Conservation (phyloP, 306 rosid genomes). For the apple (Malus domestica) region DNA sequence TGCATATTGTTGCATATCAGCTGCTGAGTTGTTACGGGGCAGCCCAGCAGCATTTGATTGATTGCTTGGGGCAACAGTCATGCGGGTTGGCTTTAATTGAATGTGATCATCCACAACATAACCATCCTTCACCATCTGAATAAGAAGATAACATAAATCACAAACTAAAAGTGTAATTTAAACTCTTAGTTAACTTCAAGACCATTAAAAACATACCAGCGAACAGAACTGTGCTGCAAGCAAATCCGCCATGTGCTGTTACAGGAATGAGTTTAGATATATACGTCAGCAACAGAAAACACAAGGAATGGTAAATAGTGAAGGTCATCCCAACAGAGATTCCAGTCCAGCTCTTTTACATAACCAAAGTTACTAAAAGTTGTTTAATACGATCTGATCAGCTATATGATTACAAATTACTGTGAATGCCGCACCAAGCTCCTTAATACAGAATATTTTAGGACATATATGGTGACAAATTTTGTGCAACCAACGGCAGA, state of each 20-base stretch:
- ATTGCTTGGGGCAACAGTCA: conserved; percentile 37
- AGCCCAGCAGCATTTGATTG: conserved; percentile 42
- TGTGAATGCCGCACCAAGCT: not conserved
- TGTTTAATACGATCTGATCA: not conserved
- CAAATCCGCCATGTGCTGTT: conserved; percentile 83
- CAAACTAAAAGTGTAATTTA: not conserved
- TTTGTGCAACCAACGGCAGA: not conserved
- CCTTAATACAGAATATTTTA: not conserved
- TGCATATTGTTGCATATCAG: conserved; percentile 69
- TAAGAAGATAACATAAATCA: conserved; percentile 12
- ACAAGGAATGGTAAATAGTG: not conserved
- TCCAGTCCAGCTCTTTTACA: not conserved
- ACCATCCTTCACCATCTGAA: conserved; percentile 73
- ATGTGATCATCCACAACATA: conserved; percentile 46
- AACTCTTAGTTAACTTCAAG: not conserved
- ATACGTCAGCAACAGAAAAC: conserved; percentile 30
- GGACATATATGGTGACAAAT: not conserved
- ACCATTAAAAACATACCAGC: conserved; percentile 48
- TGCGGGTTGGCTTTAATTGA: conserved; percentile 45
- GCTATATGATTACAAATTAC: not conserved
- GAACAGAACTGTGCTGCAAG: conserved; percentile 60
- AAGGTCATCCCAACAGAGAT: not conserved
- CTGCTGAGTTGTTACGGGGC: conserved; percentile 39
- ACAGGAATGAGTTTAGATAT: conserved; percentile 21
- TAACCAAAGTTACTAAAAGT: not conserved